These are phyloP conservation scores for Phylloporus scabripes DNA, from an alignment of 768 basidiomycete species.

Conservation along the genomic window DNA sequence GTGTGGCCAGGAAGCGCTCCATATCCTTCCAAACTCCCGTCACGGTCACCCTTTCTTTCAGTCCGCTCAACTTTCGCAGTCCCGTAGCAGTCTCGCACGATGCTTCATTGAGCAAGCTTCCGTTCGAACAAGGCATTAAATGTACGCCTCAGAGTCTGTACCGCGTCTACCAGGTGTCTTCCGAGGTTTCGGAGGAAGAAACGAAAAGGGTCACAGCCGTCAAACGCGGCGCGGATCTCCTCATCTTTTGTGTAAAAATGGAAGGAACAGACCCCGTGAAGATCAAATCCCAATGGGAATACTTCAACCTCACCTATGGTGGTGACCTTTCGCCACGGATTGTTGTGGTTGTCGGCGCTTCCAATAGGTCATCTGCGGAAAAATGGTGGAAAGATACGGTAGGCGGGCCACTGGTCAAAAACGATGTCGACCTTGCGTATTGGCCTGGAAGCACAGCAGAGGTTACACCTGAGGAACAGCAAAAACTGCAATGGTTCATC, in stretches of 20 bases:
- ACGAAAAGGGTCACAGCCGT: constrained; percentile 6
- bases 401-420: background rate
- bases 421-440: constrained; percentile 11
- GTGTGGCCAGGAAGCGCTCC: constrained; percentile 12
- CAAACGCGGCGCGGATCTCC: constrained; percentile 23
- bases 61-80: constrained; percentile 18
- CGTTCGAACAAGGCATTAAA: constrained; percentile 16
- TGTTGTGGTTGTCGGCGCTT: constrained; percentile 20
- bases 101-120: constrained; percentile 11
- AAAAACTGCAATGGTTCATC: constrained; percentile 14
- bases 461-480: background rate
- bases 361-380: constrained; percentile 11
- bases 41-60: constrained; percentile 9
- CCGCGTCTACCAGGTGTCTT: constrained; percentile 22
- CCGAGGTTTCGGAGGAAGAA: constrained; percentile 4
- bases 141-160: constrained; percentile 6
- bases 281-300: constrained; percentile 23
- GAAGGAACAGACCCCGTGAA: background rate
- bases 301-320: constrained; percentile 23
- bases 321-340: constrained; percentile 25
- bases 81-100: constrained; percentile 19
- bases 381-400: constrained; percentile 17
- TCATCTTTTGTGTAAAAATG: constrained; percentile 20
- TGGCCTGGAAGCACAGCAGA: background rate
- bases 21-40: constrained; percentile 23